Evolutionary conservation across 495 filamentous ascomycete species (phyloP).

Genomic region (Penicilliopsis zonata): DNA sequence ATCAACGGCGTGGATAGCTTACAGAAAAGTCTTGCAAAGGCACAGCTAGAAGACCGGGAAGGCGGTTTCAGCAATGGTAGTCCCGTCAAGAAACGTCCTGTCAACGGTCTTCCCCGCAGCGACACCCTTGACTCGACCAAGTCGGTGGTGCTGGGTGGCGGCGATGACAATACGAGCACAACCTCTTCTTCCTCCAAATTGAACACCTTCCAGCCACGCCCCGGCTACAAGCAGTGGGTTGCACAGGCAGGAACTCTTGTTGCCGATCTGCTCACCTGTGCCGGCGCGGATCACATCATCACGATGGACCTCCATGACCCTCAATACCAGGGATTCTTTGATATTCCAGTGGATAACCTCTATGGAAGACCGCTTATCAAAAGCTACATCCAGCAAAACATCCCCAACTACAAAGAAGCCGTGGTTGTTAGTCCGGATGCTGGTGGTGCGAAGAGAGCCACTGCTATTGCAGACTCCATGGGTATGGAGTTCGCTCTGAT

Average conservation of each 20-base stretch:
- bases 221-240: conserved; percentile 97
- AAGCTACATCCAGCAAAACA: conserved; percentile 78
- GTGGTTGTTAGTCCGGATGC: conserved; percentile 96
- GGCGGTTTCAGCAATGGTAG: conserved; percentile 24
- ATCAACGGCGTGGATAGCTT: conserved; percentile 51
- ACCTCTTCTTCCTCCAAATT: conserved; percentile 34
- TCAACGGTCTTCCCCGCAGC: conserved; percentile 35
- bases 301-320: conserved; percentile 96
- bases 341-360: conserved; percentile 95
- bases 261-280: conserved; percentile 87
- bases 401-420: conserved; percentile 74
- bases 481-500: conserved; percentile 92
- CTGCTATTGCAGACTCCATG: conserved; percentile 89
- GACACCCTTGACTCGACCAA: conserved; percentile 50
- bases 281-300: conserved; percentile 91
- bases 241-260: conserved; percentile 94
- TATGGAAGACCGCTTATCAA: conserved; percentile 81
- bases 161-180: conserved; percentile 42
- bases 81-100: conserved; percentile 27
- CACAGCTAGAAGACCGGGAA: conserved; percentile 40
- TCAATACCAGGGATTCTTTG: conserved; percentile 98
- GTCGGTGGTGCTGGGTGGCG: conserved; percentile 24
- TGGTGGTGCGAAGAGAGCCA: conserved; percentile 90
- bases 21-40: conserved; percentile 51
- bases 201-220: conserved; percentile 60